These are phyloP conservation scores for Rhizopogon parksii DNA, from an alignment of 1,284 basidiomycete species.

Conservation along the genomic window DNA sequence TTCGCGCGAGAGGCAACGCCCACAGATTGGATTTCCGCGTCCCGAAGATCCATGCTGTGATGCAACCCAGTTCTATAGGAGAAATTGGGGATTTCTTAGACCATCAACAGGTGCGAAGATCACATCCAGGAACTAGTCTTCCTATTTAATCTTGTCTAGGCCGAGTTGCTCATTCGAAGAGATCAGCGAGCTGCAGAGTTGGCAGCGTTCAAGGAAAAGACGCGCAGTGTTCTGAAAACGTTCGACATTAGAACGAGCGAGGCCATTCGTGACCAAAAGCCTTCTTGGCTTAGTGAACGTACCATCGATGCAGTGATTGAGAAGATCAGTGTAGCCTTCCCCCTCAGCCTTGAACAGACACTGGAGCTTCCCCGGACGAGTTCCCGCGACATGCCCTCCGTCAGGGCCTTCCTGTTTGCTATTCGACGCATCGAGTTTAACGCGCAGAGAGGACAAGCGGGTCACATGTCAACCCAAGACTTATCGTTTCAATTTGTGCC, in stretches of 20 bases:
- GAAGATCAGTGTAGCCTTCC: conserved; percentile 82
- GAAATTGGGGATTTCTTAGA: conserved; percentile 85
- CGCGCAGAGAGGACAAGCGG: conserved; percentile 71
- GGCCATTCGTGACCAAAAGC: conserved; percentile 30
- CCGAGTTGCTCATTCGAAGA: conserved; percentile 66
- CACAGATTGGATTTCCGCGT: conserved; percentile 50
- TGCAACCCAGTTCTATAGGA: conserved; percentile 86
- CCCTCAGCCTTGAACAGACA: conserved; percentile 53
- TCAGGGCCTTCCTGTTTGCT: conserved; percentile 80
- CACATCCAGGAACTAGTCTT: neutral
- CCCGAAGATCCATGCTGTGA: conserved; percentile 79
- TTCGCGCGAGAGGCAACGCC: conserved; percentile 31
- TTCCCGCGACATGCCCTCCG: conserved; percentile 35
- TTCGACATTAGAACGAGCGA: conserved; percentile 57
- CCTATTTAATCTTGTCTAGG: conserved; percentile 33
- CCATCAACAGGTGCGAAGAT: conserved; percentile 59
- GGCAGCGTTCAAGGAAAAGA: conserved; percentile 77
- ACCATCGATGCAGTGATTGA: conserved; percentile 58
- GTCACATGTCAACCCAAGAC: conserved; percentile 63
- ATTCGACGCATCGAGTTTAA: conserved; percentile 69
- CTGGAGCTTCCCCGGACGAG: conserved; percentile 40
- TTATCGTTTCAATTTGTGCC: conserved; percentile 83
- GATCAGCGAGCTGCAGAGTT: conserved; percentile 72
- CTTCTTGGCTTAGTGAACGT: conserved; percentile 62
- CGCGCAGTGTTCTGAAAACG: conserved; percentile 62